Conservation (phyloP, 1,284 basidiomycete genomes). For the Austroboletus novae-zelandiae region DNA sequence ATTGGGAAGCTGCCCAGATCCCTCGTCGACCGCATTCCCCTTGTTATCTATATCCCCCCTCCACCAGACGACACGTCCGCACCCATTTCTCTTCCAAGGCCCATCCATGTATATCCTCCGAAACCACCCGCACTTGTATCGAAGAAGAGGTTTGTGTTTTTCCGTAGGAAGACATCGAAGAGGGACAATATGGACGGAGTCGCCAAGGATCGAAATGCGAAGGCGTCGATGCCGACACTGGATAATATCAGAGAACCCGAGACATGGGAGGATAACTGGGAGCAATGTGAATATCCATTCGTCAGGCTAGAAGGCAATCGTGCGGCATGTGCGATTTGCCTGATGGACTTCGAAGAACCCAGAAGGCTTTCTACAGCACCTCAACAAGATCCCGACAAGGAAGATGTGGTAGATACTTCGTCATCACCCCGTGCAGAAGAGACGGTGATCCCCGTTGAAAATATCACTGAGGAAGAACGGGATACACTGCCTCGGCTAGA, state of each 20-base stretch:
- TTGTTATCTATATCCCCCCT: constrained; percentile 79
- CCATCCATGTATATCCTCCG: constrained; percentile 58
- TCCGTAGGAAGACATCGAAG: constrained; percentile 35
- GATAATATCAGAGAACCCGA: constrained; percentile 37
- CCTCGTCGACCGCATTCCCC: constrained; percentile 71
- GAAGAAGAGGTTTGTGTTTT: constrained; percentile 53
- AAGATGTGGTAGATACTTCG: constrained; percentile 6
- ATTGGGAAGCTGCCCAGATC: constrained; percentile 68
- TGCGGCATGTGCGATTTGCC: constrained; percentile 77
- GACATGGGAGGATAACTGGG: constrained; percentile 58
- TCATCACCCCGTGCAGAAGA: constrained; percentile 13
- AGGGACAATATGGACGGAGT: constrained; percentile 21
- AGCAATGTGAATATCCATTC: constrained; percentile 54
- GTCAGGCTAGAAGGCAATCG: constrained; percentile 74
- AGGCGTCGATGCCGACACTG: constrained; percentile 17
- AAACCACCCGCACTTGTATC: constrained; percentile 32
- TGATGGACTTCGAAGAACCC: constrained; percentile 80
- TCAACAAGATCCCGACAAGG: constrained; percentile 22
- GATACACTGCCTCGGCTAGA: constrained; percentile 47
- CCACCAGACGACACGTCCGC: constrained; percentile 53
- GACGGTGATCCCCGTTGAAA: constrained; percentile 37
- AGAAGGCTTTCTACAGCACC: constrained; percentile 38
- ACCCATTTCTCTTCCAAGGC: constrained; percentile 41
- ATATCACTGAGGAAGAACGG: constrained; percentile 40
- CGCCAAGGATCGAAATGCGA: constrained; percentile 17